Conservation (phyloP, 192 early-diverging fungal genomes). For the Cladochytrium replicatum region DNA sequence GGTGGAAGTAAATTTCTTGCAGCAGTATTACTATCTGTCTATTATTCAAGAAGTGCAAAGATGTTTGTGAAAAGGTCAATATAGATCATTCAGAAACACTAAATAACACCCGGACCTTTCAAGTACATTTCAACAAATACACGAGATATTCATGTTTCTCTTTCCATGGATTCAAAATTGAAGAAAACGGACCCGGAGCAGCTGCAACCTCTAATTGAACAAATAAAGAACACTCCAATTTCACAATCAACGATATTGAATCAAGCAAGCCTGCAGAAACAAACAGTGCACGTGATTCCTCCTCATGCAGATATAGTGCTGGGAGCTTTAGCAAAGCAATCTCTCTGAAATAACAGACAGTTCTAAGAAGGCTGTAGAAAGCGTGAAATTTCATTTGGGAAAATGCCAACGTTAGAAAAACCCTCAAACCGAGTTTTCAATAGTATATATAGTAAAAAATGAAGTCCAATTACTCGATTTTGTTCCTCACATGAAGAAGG, state of each 20-base stretch:
- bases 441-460: conserved; percentile 39
- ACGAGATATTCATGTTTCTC: not conserved
- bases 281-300: not conserved
- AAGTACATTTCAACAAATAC: not conserved
- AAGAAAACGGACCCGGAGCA: not conserved
- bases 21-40: conserved; percentile 24
- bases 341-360: conserved; percentile 3
- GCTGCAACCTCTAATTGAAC: not conserved
- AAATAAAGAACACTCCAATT: too few species aligned
- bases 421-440: conserved; percentile 11
- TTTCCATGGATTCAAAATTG: not conserved
- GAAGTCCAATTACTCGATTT: conserved; percentile 36
- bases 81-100: not conserved
- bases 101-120: not conserved
- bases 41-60: conserved; percentile 35
- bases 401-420: not conserved
- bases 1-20: conserved; percentile 54
- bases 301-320: not conserved
- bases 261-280: not conserved
- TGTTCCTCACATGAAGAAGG: conserved; percentile 43
- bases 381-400: not conserved
- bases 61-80: conserved; percentile 24
- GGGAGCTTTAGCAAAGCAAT: conserved; percentile 3
- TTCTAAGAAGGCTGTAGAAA: not conserved
- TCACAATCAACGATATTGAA: too few species aligned